A percentile compares a stretch with the other conserved stretches of the same genome.
Conservation (phyloP, 768 basidiomycete genomes). For the Austroboletus eburneus region DNA sequence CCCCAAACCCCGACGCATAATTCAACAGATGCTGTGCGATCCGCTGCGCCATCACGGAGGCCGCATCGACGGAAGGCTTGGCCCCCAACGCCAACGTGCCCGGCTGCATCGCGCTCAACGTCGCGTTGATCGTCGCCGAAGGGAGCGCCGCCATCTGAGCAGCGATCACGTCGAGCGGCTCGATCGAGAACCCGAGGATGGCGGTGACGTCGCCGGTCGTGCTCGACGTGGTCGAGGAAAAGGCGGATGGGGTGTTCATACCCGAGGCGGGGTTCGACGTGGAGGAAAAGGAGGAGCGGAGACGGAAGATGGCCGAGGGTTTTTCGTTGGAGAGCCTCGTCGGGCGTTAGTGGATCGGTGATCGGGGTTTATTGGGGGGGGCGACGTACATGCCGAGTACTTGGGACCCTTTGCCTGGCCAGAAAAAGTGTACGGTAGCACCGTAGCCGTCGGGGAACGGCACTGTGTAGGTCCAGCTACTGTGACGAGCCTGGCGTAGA, state of each 20-base stretch:
- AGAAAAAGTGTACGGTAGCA: slow-evolving; percentile 80
- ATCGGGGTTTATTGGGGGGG: background rate
- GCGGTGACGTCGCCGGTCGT: slow-evolving; percentile 55
- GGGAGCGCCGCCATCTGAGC: slow-evolving; percentile 52
- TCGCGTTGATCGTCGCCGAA: slow-evolving; percentile 21
- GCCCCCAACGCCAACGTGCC: slow-evolving; percentile 12
- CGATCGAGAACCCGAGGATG: slow-evolving; percentile 75
- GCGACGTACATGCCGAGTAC: slow-evolving; percentile 71
- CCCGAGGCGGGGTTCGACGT: slow-evolving; percentile 28
- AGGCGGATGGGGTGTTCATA: slow-evolving; percentile 31
- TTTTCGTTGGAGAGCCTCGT: slow-evolving; percentile 84
- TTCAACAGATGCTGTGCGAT: slow-evolving; percentile 69
- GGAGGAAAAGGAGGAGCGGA: slow-evolving; percentile 59
- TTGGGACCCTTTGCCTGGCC: slow-evolving; percentile 86
- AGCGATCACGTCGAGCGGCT: slow-evolving; percentile 62
- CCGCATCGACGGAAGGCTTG: too few species aligned
- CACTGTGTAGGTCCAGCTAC: slow-evolving; percentile 34
- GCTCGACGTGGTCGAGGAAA: slow-evolving; percentile 25
- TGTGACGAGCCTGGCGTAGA: background rate
- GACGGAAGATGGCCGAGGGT: slow-evolving; percentile 83
- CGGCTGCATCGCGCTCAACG: slow-evolving; percentile 6
- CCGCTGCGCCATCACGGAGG: slow-evolving; percentile 23
- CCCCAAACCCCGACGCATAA: slow-evolving; percentile 68
- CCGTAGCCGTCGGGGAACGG: slow-evolving; percentile 83
- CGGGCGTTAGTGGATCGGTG: background rate